Evolutionary conservation across 306 rosid species (phyloP).

Genomic region (Hylodesmum podocarpum): DNA sequence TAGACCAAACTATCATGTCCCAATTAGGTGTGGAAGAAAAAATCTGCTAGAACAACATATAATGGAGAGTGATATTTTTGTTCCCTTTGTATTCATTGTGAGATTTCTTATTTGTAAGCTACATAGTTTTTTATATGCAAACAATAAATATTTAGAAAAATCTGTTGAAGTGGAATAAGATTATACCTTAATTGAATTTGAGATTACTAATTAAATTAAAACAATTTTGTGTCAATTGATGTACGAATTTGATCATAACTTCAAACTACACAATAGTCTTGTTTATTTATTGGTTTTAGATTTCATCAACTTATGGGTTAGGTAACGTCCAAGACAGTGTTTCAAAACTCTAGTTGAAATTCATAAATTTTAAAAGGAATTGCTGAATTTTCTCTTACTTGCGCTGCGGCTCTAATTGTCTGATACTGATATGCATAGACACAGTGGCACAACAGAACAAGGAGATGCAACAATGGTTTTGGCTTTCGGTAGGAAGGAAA

Average conservation of each 20-base stretch:
- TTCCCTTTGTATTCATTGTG: not conserved
- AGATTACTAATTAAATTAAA: not conserved
- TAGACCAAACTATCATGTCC: constrained; percentile 25
- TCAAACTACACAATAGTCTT: not conserved
- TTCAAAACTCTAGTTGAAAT: no score
- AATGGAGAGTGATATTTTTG: not conserved
- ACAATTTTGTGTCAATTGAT: not conserved
- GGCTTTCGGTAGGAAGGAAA: constrained; percentile 11
- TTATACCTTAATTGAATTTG: no score
- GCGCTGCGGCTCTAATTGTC: not conserved
- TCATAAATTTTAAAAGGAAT: not conserved
- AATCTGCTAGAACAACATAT: not conserved
- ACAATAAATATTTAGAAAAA: no score
- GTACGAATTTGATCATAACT: not conserved
- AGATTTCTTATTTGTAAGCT: not conserved
- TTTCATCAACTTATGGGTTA: constrained; percentile 34
- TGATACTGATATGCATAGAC: not conserved
- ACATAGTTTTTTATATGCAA: not conserved
- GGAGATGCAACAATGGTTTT: not conserved
- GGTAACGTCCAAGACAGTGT: constrained; percentile 40
- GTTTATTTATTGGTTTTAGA: not conserved
- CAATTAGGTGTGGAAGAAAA: constrained; percentile 22
- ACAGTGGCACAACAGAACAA: constrained; percentile 26
- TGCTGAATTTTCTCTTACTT: not conserved
- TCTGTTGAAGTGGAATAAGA: no score